Evolutionary conservation across 2,329 filamentous ascomycete genomes (phyloP), one percentile per base, ranked within the genome.

Genomic region (Chrysoporthe puriensis): DNA sequence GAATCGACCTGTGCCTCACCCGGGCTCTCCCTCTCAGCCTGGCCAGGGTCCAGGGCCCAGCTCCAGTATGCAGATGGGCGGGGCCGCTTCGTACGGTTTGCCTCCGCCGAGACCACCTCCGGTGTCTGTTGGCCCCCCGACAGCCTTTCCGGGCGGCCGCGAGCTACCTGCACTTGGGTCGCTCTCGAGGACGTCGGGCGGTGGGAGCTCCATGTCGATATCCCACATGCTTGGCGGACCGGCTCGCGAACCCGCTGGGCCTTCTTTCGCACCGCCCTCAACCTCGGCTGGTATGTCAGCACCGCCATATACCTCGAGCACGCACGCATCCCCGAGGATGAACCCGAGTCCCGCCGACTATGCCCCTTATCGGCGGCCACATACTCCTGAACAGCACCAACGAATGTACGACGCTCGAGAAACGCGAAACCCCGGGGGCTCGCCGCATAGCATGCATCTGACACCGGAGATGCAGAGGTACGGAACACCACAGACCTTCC

Each of bases 331-430:
- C 16, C 86, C 86, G 3, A 80, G 84, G 52, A 84, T 88, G 80
- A 84, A 83, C 67, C 82, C 83, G 36, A 79, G 84, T 2, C 81
- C 84, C 0, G 78, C 86, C 69, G 89, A 91, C 21, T 90, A 91
- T 69, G 81, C 80, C 63, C 83, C 85, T 5, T 90, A 86, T 76
- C 84, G 90, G 70, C 84, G 90, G 69, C 91, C 91, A 2, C 88
- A 91, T 67, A 93, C 91, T 0, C 91, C 91, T n/a, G 91, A 93
- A 57, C 68, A 69, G 50, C 88, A 89, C 69, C 82, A 84, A 59
- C 84, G 86, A 73, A 80, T 81, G 66, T 87, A 88, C 79, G 82
- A 88, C 67, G 60, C 74, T 65, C 73, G 80, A 72, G 76, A 78
- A 72, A 9, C 66, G 21, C 58, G 79, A 34, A 78, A 79, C 70